A percentile compares a stretch with the other conserved stretches of the same genome.
phyloP scores from a whole-genome alignment of 2,329 filamentous ascomycete genomes.

The Ceratocystiopsis brevicomis region DNA sequence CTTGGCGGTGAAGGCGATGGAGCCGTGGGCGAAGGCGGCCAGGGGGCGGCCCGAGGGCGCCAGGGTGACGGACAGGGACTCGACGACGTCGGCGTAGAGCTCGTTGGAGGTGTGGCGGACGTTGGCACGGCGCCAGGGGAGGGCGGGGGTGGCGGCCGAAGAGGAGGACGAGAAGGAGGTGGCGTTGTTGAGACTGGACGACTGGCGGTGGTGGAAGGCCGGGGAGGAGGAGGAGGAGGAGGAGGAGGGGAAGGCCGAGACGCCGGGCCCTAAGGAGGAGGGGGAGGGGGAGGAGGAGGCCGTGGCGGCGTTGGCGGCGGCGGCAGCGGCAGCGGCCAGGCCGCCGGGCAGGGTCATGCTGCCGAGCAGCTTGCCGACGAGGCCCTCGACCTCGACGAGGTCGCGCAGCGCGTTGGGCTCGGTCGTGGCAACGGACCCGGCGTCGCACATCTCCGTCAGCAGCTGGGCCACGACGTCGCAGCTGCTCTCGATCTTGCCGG shows the following conservation, averaged over 20 bases:
- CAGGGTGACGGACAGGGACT: slow-evolving; percentile 71
- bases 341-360: slow-evolving; percentile 67
- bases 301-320: neutral
- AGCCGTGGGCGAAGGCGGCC: slow-evolving; percentile 73
- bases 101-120: slow-evolving; percentile 95
- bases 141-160: slow-evolving; percentile 25
- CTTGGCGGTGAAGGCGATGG: slow-evolving; percentile 86
- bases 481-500: slow-evolving; percentile 68
- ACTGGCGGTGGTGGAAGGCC: neutral
- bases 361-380: slow-evolving; percentile 73
- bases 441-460: slow-evolving; percentile 91
- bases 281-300: neutral
- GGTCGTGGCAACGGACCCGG: slow-evolving; percentile 70
- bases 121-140: slow-evolving; percentile 82
- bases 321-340: slow-evolving; percentile 7
- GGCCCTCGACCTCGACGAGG: slow-evolving; percentile 76
- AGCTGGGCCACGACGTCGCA: slow-evolving; percentile 92
- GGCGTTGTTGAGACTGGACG: neutral
- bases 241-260: neutral
- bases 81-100: slow-evolving; percentile 87
- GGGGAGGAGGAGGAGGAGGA: neutral
- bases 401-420: slow-evolving; percentile 87
- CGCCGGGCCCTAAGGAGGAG: too few relatives aligned
- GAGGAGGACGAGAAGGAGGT: slow-evolving; percentile 1
- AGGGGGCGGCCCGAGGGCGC: slow-evolving; percentile 79